Evolutionary conservation across 108 stramenopile species (phyloP).

Genomic region (Nitzschia sp.): DNA sequence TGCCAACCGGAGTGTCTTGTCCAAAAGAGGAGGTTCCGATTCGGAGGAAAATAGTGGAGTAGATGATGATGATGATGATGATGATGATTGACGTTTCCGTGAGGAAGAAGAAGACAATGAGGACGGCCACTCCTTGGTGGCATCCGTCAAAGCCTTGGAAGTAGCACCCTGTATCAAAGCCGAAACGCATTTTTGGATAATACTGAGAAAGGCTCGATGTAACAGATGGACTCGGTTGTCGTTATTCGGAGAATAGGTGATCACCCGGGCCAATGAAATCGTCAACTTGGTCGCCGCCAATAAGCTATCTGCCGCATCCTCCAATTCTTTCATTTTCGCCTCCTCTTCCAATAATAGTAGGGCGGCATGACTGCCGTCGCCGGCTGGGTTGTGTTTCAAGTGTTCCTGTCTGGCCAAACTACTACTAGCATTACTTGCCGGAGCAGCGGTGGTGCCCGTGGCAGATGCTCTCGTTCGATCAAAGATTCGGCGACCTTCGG

Average conservation of each 20-base stretch:
- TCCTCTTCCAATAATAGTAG: no score
- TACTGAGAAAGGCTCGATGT: slow-evolving; percentile 12
- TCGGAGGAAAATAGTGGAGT: background rate
- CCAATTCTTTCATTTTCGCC: background rate
- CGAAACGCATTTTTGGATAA: background rate
- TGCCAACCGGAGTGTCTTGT: background rate
- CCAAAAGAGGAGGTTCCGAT: background rate
- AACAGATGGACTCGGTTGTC: background rate
- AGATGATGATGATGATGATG: background rate
- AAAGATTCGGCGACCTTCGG: background rate
- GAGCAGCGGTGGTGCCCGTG: background rate
- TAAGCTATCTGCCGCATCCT: background rate
- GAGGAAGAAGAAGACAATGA: no score
- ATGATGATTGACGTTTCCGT: background rate
- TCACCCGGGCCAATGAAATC: background rate
- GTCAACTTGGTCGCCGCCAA: background rate
- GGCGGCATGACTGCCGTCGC: background rate
- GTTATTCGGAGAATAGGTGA: background rate
- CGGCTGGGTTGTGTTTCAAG: background rate
- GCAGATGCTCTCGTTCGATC: background rate
- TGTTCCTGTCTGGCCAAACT: background rate
- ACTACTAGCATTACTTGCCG: background rate
- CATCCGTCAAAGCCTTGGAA: background rate
- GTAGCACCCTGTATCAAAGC: background rate
- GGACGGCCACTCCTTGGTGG: background rate